These are phyloP conservation scores for Aechmea fasciata DNA, from an alignment of 176 grass and related monocot genomes.

Conservation along the genomic window DNA sequence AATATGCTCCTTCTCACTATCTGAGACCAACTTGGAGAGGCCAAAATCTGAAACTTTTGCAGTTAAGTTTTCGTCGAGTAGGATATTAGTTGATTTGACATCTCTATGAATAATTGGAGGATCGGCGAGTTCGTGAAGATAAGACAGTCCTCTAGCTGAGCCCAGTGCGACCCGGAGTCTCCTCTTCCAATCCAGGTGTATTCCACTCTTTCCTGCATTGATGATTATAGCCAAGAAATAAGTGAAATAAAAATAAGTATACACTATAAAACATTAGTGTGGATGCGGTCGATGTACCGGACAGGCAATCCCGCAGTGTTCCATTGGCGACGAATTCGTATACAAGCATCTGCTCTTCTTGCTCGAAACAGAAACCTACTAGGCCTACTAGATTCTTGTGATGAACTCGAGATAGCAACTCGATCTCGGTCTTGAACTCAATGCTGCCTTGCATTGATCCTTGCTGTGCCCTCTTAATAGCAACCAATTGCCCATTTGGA, in stretches of 20 bases:
- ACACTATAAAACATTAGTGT: background rate
- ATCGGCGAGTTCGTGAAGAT: conserved; percentile 92
- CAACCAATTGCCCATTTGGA: conserved; percentile 59
- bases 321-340: conserved; percentile 83
- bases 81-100: conserved; percentile 92
- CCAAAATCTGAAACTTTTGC: conserved; percentile 98
- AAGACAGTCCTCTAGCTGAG: conserved; percentile 68
- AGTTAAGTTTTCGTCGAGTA: conserved; percentile 84
- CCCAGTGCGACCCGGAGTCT: conserved; percentile 62
- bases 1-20: conserved; percentile 64
- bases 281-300: conserved; percentile 17
- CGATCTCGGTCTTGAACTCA: conserved; percentile 98
- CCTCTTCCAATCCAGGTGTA: conserved; percentile 77
- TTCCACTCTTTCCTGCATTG: conserved; percentile 65
- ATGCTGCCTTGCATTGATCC: conserved; percentile 77
- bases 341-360: conserved; percentile 95
- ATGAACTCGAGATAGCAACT: conserved; percentile 97
- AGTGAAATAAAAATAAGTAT: background rate
- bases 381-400: conserved; percentile 95
- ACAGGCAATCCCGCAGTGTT: conserved; percentile 71
- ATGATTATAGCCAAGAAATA: background rate
- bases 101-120: conserved; percentile 96
- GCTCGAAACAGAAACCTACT: conserved; percentile 90
- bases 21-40: conserved; percentile 66
- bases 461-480: conserved; percentile 83